Evolutionary conservation across 257 asterid genomes (phyloP), one percentile per base, ranked within the genome.

Genomic region (Craterostigma plantagineum): DNA sequence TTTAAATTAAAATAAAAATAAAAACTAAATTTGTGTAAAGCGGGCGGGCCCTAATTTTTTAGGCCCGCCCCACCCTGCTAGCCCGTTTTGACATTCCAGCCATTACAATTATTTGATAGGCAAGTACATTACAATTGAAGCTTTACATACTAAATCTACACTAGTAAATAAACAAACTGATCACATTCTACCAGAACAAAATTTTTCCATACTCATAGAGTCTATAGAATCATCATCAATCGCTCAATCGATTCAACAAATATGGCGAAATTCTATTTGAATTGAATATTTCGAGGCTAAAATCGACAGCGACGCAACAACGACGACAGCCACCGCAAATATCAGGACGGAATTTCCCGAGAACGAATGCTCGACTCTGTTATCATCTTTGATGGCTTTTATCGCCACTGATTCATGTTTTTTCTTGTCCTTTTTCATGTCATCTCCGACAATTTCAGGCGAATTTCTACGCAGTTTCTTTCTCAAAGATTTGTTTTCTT

Each of bases 401-500:
- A n/a, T n/a, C n/a, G n/a, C n/a, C n/a, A n/a, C n/a, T n/a, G n/a
- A n/a, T n/a, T n/a, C n/a, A n/a, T n/a, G n/a, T n/a, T n/a, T n/a
- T n/a, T n/a, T n/a, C 56, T 53, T 45, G 46, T 45, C 54, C 11
- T 41, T 58, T 35, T 33, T n/a, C 33, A 43, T 45, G 45, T 33
- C 56, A 16, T 49, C 43, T 7, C 54, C 58, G 30, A 23, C 6
- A 56, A 35, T 16, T 30, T 41, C 13, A 13, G 69, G 45, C 8
- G 49, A 70, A 37, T 7, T 38, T 55, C 60, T 65, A 46, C 16
- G 60, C 45, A 61, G 49, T 58, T 43, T 79, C 46, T 35, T 71
- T 43, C 68, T 67, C 67, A 87, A 67, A 34, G 62, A 45, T 50
- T 59, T 76, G 76, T 87, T 82, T 57, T 79, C 93, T 66, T 65